Evolutionary conservation across 129 eudicot genomes (phyloP), one percentile per base, ranked within the genome.

Genomic region (Helichrysum umbraculigerum): DNA sequence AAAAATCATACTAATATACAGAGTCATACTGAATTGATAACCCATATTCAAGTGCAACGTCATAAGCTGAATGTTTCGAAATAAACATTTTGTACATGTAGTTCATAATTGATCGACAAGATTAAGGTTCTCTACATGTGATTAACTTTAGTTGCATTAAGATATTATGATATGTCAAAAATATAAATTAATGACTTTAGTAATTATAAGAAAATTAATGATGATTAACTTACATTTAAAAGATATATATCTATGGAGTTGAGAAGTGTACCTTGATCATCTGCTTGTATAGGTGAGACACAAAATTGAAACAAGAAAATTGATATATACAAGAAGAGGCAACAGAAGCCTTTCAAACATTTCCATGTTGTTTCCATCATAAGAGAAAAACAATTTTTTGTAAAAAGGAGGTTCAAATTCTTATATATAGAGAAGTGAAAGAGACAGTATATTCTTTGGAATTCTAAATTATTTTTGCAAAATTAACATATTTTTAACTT

Each of bases 321-420:
- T 68, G 84, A 74, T 67, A 44, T 66, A 74, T 57, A 80, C 79
- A 80, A 80, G 81, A 57, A 67, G 76, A 80, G 20, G 73, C 32
- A 20, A 73, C 65, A 41, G 28, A 73, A 29, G 20, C 52, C 35
- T 34, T 80, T 79, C 54, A 79, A 39, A 66, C 63, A 73, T 67
- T 73, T 67, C 83, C 75, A 67, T 80, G 83, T 67, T 66, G 68
- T 80, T 25, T 74, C 84, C 84, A 80, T 74, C 79, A 66, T 39
- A 33, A 21, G 75, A 59, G 79, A 54, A 58, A 73, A 73, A 72
- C 73, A 32, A 56, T n/a, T 16, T 16, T 58, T 32, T 39, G 16
- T 39, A 37, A 41, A 42, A 28, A 70, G 25, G 50, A 50, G 47
- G 56, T 22, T 20, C 44, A 74, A 58, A 39, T 80, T 54, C 58